Percentiles rank a stretch among this genome's conserved stretches.
Conservation (phyloP, 331 rosid species). For the Arachis monticola region DNA sequence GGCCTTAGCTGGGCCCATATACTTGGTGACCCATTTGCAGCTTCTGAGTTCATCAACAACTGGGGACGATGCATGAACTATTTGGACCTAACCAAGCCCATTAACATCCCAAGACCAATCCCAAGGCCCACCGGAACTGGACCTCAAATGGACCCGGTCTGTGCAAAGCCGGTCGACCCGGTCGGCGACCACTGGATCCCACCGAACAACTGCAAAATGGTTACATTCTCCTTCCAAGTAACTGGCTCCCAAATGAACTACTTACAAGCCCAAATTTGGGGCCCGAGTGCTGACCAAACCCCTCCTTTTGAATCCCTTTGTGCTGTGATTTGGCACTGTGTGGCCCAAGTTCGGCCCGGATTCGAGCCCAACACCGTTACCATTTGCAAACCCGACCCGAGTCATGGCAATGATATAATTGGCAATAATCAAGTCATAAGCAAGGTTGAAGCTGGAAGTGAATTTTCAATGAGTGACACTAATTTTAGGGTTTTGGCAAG, state of each 20-base stretch:
- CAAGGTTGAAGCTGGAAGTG: conserved; percentile 54
- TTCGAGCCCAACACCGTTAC: conserved; percentile 58
- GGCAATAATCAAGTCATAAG: conserved; percentile 61
- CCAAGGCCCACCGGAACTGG: conserved; percentile 24
- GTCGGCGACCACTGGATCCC: conserved; percentile 87
- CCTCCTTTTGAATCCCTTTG: conserved; percentile 71
- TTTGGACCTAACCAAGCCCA: conserved; percentile 1
- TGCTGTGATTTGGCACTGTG: conserved; percentile 64
- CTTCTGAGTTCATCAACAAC: conserved; percentile 47
- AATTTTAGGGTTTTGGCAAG: conserved; percentile 53
- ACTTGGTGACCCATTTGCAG: conserved; percentile 64
- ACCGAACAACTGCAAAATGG: conserved; percentile 66
- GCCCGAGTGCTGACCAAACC: conserved; percentile 39
- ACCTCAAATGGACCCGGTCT: conserved; percentile 40
- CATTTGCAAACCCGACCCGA: conserved; percentile 46
- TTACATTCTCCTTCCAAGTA: conserved; percentile 61
- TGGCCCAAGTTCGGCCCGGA: conserved; percentile 54
- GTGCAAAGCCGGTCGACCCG: conserved; percentile 56
- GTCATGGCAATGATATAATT: conserved; percentile 22
- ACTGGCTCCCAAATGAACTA: conserved; percentile 48
- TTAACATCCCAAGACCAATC: conserved; percentile 36
- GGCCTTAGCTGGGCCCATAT: conserved; percentile 90
- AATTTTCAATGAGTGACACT: conserved; percentile 40
- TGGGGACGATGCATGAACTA: conserved; percentile 40
- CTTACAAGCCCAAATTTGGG: conserved; percentile 51